Conservation (phyloP, 495 filamentous ascomycete genomes). For the Cercophora samala region DNA sequence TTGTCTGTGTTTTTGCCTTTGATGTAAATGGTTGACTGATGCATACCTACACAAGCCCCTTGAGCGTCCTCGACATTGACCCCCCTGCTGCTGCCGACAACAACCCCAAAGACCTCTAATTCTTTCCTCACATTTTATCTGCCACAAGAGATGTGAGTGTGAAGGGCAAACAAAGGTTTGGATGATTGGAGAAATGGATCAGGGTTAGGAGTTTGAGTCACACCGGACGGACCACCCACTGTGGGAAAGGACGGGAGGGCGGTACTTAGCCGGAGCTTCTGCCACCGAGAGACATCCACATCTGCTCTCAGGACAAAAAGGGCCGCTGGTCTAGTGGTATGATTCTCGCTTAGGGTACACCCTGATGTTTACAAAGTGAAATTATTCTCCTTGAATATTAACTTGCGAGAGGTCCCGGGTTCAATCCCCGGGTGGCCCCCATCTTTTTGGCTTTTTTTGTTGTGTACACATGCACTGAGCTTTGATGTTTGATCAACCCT, state of each 20-base stretch:
- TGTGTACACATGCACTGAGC: background rate
- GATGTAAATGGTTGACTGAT: background rate
- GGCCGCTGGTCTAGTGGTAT: constrained; percentile 30
- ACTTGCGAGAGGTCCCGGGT: constrained; percentile 28
- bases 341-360: constrained; percentile 28
- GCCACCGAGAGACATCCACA: constrained; percentile 11
- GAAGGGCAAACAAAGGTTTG: too few relatives aligned
- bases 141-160: too few relatives aligned
- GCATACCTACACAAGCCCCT: constrained; percentile 15
- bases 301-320: background rate
- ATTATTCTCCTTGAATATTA: background rate
- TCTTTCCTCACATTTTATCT: background rate
- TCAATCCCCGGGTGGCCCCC: constrained; percentile 28
- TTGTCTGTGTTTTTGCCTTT: background rate
- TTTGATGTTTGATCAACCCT: too few relatives aligned
- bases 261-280: background rate
- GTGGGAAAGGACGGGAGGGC: background rate
- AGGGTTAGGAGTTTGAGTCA: background rate
- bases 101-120: background rate
- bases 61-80: constrained; percentile 21
- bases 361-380: constrained; percentile 10
- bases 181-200: background rate
- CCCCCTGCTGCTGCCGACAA: background rate
- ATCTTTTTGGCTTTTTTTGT: constrained; percentile 12
- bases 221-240: too few relatives aligned